These are phyloP conservation scores for Cenococcum geophilum DNA, from an alignment of 495 filamentous ascomycete species.

Conservation along the genomic window DNA sequence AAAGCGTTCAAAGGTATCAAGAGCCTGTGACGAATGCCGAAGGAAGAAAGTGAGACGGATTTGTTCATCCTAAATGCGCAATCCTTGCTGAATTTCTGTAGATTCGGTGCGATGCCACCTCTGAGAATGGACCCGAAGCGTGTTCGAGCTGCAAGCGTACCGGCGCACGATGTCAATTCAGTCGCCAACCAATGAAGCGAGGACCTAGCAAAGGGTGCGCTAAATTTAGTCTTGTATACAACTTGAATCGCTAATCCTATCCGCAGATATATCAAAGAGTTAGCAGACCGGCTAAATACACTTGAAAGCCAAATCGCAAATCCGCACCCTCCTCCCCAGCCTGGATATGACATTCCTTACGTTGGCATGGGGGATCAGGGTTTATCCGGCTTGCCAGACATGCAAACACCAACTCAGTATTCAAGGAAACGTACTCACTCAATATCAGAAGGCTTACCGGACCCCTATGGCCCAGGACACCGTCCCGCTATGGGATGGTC, in stretches of 20 bases:
- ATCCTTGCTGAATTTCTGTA: slow-evolving; percentile 26
- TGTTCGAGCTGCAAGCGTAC: slow-evolving; percentile 84
- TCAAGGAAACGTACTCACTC: slow-evolving; percentile 53
- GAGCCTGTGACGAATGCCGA: slow-evolving; percentile 91
- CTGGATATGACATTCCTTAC: slow-evolving; percentile 20
- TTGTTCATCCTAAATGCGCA: neutral
- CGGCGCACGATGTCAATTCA: slow-evolving; percentile 74
- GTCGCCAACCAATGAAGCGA: slow-evolving; percentile 87
- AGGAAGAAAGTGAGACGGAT: slow-evolving; percentile 69
- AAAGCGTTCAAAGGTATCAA: slow-evolving; percentile 85
- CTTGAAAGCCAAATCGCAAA: slow-evolving; percentile 56
- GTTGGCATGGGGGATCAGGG: slow-evolving; percentile 13
- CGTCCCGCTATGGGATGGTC: slow-evolving; percentile 29
- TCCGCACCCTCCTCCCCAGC: slow-evolving; percentile 8
- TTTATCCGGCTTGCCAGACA: slow-evolving; percentile 19
- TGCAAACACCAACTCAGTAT: slow-evolving; percentile 36
- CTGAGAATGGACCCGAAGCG: slow-evolving; percentile 68
- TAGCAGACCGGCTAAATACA: slow-evolving; percentile 78
- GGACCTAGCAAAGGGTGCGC: slow-evolving; percentile 89
- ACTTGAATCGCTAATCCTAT: neutral
- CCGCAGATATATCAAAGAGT: slow-evolving; percentile 85
- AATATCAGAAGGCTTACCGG: slow-evolving; percentile 50
- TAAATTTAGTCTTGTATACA: neutral
- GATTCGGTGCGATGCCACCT: slow-evolving; percentile 87
- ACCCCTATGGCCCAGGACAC: slow-evolving; percentile 42